A percentile compares a stretch with the other conserved stretches of the same genome.
Conservation (phyloP, 108 stramenopile species). For the Mayamaea pseudoterrestris region DNA sequence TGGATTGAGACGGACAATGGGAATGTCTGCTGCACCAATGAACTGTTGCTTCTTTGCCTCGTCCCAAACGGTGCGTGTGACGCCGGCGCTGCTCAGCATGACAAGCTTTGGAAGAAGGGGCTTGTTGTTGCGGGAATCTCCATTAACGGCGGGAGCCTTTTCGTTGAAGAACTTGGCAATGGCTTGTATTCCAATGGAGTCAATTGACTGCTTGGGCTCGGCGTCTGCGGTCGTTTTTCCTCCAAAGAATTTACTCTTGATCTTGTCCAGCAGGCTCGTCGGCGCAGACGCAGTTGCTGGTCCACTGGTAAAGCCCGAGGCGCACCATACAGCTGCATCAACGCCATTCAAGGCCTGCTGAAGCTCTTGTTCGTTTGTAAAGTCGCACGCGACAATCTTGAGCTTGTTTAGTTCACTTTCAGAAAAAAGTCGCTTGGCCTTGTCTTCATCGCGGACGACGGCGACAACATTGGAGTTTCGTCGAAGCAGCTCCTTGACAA, state of each 20-base stretch:
- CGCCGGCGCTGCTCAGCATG: conserved; percentile 69
- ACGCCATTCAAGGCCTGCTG: conserved; percentile 21
- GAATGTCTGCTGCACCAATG: conserved; percentile 73
- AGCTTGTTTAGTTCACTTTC: conserved; percentile 17
- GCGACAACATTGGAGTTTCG: conserved; percentile 35
- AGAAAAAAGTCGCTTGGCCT: background rate
- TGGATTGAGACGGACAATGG: conserved; percentile 89
- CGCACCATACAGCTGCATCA: conserved; percentile 77
- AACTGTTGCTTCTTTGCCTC: conserved; percentile 51
- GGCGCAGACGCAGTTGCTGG: conserved; percentile 10
- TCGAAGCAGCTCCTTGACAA: conserved; percentile 56
- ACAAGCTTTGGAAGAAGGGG: conserved; percentile 56
- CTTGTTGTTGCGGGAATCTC: no score
- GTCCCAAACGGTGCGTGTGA: conserved; percentile 61
- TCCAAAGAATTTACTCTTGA: no score
- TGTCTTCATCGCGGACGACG: conserved; percentile 48
- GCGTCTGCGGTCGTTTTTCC: no score
- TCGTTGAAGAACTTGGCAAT: conserved; percentile 24
- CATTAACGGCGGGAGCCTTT: background rate
- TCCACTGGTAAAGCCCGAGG: conserved; percentile 62
- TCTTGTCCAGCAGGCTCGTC: background rate
- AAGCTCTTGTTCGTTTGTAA: conserved; percentile 26
- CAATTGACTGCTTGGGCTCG: conserved; percentile 42
- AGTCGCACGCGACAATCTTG: conserved; percentile 35
- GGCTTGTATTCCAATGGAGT: conserved; percentile 52